Conservation (phyloP, 192 early-diverging fungal genomes). For the Mortierella hygrophila region DNA sequence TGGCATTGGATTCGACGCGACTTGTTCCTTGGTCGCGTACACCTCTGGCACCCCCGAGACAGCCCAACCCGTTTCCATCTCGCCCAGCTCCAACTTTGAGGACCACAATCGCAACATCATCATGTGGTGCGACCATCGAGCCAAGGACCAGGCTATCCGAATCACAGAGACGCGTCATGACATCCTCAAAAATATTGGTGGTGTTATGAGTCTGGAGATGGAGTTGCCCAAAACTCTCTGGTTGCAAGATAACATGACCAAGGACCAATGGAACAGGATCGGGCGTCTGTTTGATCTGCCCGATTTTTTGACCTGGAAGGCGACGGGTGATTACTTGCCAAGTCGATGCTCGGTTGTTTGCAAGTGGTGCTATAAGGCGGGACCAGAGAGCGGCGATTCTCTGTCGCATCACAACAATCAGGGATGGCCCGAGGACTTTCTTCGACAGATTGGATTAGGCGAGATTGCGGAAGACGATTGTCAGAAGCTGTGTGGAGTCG, state of each 20-base stretch:
- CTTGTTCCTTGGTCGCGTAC: conserved; percentile 77
- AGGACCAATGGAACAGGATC: conserved; percentile 59
- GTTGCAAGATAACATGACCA: conserved; percentile 69
- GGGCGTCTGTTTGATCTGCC: conserved; percentile 78
- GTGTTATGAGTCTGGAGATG: conserved; percentile 79
- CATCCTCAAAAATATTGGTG: conserved; percentile 75
- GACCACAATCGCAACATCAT: conserved; percentile 71
- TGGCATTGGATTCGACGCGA: conserved; percentile 84
- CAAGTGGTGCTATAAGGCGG: conserved; percentile 74
- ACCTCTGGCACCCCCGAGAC: conserved; percentile 47
- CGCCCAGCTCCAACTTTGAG: conserved; percentile 57
- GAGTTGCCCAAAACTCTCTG: conserved; percentile 83
- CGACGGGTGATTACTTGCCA: conserved; percentile 67
- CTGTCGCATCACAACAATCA: conserved; percentile 13
- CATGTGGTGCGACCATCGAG: conserved; percentile 83
- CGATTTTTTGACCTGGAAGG: conserved; percentile 77
- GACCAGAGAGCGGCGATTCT: conserved; percentile 25
- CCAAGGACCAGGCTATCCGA: conserved; percentile 67
- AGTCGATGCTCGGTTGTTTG: conserved; percentile 75
- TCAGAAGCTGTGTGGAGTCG: conserved; percentile 58
- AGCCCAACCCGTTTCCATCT: conserved; percentile 64
- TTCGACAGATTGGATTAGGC: conserved; percentile 66
- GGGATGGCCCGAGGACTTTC: conserved; percentile 71
- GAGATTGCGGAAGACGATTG: conserved; percentile 63
- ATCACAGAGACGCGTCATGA: conserved; percentile 70